Conservation (phyloP, 2,329 filamentous ascomycete genomes). For the Colletotrichum spinosum region DNA sequence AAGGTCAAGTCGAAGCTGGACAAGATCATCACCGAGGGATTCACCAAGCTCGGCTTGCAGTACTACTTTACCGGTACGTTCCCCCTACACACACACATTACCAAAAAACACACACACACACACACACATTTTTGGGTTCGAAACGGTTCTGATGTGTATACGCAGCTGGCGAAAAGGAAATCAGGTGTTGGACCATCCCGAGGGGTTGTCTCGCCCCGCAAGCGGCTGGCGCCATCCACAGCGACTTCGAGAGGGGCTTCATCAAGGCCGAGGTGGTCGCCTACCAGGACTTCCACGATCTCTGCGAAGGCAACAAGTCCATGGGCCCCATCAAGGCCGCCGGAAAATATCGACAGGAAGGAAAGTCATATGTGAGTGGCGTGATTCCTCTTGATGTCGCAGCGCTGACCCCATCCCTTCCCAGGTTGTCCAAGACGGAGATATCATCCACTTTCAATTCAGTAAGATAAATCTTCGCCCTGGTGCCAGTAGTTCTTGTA, state of each 20-base stretch:
- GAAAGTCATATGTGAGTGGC: constrained; percentile 53
- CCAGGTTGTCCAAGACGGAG: constrained; percentile 52
- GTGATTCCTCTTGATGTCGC: not conserved
- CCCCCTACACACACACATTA: not conserved
- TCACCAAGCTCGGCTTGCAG: constrained; percentile 56
- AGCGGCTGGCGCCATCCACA: constrained; percentile 55
- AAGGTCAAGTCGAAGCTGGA: constrained; percentile 55
- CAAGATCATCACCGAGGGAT: constrained; percentile 58
- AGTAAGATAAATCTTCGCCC: constrained; percentile 46
- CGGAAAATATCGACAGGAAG: constrained; percentile 58
- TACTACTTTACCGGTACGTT: constrained; percentile 56
- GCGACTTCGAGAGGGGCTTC: constrained; percentile 57
- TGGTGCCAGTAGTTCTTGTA: not conserved
- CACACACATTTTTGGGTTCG: not conserved
- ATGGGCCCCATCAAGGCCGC: constrained; percentile 59
- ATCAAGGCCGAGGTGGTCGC: constrained; percentile 60
- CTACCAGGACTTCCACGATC: constrained; percentile 57
- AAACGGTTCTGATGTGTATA: constrained; percentile 22
- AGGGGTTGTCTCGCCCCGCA: constrained; percentile 52
- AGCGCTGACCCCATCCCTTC: constrained; percentile 38
- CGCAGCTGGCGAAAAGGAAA: constrained; percentile 57
- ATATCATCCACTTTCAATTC: constrained; percentile 58
- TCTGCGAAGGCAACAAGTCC: constrained; percentile 55
- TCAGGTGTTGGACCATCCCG: constrained; percentile 57
- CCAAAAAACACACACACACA: not conserved